phyloP scores from a whole-genome alignment of 2,329 filamentous ascomycete genomes.

The Stagonosporopsis rhizophila region DNA sequence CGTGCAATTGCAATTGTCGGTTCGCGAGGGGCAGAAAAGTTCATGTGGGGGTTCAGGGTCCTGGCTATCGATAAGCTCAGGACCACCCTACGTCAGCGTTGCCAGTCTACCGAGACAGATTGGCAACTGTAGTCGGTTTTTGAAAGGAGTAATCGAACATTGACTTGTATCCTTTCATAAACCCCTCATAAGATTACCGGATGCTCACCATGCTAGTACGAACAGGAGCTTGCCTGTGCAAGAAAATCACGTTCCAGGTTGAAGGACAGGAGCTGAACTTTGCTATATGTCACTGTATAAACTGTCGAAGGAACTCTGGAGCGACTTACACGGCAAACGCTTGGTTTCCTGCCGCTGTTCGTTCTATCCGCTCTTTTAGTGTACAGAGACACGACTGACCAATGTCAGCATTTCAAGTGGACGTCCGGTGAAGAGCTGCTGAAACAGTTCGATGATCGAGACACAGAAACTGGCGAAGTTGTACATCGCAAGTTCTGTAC shows the following conservation, averaged over 20 bases:
- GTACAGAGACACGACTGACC: background rate
- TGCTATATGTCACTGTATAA: constrained; percentile 12
- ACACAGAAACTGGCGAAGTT: constrained; percentile 14
- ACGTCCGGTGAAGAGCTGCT: constrained; percentile 5
- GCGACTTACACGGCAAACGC: constrained; percentile 14
- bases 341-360: constrained; percentile 12
- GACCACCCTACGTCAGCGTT: constrained; percentile 3
- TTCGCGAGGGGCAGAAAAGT: constrained; percentile 13
- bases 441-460: constrained; percentile 13
- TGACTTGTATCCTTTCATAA: background rate
- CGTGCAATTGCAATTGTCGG: background rate
- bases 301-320: constrained; percentile 9
- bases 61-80: background rate
- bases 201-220: background rate
- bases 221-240: constrained; percentile 16
- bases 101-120: background rate
- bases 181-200: background rate
- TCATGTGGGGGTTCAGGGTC: constrained; percentile 17
- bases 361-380: background rate
- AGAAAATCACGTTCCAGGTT: constrained; percentile 4
- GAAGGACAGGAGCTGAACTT: constrained; percentile 12
- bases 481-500: constrained; percentile 11
- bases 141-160: background rate
- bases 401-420: constrained; percentile 6
- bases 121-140: background rate